Evolutionary conservation across 768 basidiomycete species (phyloP).

Genomic region (Glaciozyma antarctica): DNA sequence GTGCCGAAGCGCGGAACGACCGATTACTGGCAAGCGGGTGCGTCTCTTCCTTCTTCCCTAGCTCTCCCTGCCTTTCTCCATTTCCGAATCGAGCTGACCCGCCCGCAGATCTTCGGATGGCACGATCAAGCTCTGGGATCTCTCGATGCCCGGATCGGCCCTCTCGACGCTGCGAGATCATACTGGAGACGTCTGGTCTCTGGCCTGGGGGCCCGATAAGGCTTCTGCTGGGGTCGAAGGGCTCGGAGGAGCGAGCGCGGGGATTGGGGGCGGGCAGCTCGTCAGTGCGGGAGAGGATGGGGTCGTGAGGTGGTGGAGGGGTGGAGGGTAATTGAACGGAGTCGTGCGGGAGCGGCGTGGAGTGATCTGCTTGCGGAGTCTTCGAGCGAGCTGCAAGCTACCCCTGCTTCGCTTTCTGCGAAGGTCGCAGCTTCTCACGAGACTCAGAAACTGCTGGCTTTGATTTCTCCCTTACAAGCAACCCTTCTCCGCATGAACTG

Average conservation of each 20-base stretch:
- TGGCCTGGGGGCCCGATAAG: conserved; percentile 27
- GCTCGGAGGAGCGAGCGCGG: conserved; percentile 24
- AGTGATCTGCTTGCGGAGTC: too few species aligned
- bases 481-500: too few species aligned
- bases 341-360: too few species aligned
- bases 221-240: conserved; percentile 14
- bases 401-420: too few species aligned
- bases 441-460: too few species aligned
- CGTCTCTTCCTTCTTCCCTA: not conserved
- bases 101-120: conserved; percentile 22
- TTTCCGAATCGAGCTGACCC: not conserved
- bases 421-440: too few species aligned
- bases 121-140: conserved; percentile 32
- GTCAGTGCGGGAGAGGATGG: conserved; percentile 26
- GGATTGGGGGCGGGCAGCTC: conserved; percentile 21
- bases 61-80: not conserved
- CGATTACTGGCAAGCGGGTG: conserved; percentile 27
- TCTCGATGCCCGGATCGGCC: conserved; percentile 15
- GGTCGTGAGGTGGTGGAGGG: conserved; percentile 21
- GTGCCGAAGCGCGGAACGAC: conserved; percentile 24
- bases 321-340: conserved; percentile 11
- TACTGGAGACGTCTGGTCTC: conserved; percentile 25
- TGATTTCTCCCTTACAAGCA: too few species aligned
- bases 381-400: too few species aligned
- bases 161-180: conserved; percentile 31